These are phyloP conservation scores for Solanum paucissectum DNA, from an alignment of 257 asterid genomes.

Conservation along the genomic window DNA sequence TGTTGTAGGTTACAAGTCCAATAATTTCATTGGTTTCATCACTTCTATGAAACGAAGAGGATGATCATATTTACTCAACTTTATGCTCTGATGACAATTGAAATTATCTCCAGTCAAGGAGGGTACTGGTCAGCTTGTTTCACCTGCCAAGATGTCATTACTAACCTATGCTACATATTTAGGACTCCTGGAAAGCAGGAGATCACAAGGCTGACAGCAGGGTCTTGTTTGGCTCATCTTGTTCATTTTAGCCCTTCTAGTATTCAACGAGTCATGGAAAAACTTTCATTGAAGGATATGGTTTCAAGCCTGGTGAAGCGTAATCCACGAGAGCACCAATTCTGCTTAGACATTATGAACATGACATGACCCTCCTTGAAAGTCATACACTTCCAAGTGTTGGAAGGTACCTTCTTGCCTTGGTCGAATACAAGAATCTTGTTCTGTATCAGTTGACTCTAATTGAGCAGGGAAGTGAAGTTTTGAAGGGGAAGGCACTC, in stretches of 20 bases:
- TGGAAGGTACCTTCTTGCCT: constrained; percentile 45
- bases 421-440: constrained; percentile 80
- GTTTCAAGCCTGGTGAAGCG: constrained; percentile 68
- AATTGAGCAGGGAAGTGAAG: constrained; percentile 56
- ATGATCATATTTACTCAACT: constrained; percentile 73
- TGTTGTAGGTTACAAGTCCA: constrained; percentile 66
- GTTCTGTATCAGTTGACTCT: constrained; percentile 54
- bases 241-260: constrained; percentile 68
- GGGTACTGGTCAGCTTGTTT: constrained; percentile 77
- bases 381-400: too few species aligned
- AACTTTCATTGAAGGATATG: constrained; percentile 70
- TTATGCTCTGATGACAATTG: constrained; percentile 88
- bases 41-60: constrained; percentile 81
- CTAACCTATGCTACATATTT: constrained; percentile 74
- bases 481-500: too few species aligned
- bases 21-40: constrained; percentile 74
- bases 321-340: constrained; percentile 91
- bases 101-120: constrained; percentile 89
- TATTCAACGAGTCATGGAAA: constrained; percentile 66
- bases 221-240: constrained; percentile 87
- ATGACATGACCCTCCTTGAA: constrained; percentile 30
- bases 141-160: constrained; percentile 24
- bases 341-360: constrained; percentile 15
- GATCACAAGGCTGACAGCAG: constrained; percentile 82
- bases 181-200: constrained; percentile 93